Evolutionary conservation across 805 yeast species (phyloP).

Genomic region (Metschnikowia vanudenii): DNA sequence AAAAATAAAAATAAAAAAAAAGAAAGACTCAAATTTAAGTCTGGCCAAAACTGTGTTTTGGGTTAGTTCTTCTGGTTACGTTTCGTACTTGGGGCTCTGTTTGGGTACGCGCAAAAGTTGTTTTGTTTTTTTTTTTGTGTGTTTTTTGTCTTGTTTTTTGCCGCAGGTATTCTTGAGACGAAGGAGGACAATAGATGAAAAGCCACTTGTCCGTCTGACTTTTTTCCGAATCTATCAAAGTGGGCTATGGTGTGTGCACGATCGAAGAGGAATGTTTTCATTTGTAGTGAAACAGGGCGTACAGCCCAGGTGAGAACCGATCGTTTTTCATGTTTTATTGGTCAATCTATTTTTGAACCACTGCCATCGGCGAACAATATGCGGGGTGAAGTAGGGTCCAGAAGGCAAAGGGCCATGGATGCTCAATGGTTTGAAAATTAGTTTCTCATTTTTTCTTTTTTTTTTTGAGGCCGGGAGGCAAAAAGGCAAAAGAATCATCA

Average conservation of each 20-base stretch:
- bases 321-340: neutral
- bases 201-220: conserved; percentile 4
- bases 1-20: too few species aligned
- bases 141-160: neutral
- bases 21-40: too few species aligned
- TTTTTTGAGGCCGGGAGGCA: neutral
- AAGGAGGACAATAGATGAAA: conserved; percentile 2
- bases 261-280: neutral
- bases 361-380: conserved; percentile 4
- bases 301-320: conserved; percentile 7
- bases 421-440: neutral
- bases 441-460: too few species aligned
- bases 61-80: too few species aligned
- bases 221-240: conserved; percentile 8
- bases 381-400: conserved; percentile 4
- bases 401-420: neutral
- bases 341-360: neutral
- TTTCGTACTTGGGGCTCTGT: too few species aligned
- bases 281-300: conserved; percentile 7
- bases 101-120: neutral
- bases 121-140: neutral
- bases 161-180: conserved; percentile 4
- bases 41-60: too few species aligned
- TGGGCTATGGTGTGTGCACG: conserved; percentile 4
- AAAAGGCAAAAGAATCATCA: neutral